Conservation (phyloP, 192 early-diverging fungal species). For the Umbelopsis vinacea region DNA sequence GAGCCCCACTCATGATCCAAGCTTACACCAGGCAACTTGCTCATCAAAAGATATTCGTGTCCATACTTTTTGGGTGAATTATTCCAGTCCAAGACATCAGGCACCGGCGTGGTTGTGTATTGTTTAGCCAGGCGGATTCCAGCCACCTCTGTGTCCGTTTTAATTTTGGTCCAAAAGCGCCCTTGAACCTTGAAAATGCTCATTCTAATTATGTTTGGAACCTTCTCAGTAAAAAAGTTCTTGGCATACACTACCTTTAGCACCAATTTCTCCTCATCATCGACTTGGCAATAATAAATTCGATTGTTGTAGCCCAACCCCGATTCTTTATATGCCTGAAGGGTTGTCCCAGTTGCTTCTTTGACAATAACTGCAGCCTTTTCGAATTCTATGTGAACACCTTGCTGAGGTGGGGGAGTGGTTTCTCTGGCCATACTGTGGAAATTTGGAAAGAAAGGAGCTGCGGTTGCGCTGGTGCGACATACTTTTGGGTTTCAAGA, state of each 20-base stretch:
- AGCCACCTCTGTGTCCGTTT: slow-evolving; percentile 17
- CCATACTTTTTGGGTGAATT: neutral
- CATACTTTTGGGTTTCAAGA: too few relatives aligned
- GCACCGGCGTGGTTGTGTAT: neutral
- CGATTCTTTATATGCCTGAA: neutral
- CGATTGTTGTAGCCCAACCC: slow-evolving; percentile 17
- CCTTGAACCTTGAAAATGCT: neutral
- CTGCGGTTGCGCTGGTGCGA: neutral
- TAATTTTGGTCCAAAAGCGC: slow-evolving; percentile 17
- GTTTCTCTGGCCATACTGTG: neutral
- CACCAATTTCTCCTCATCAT: neutral
- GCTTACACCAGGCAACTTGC: neutral
- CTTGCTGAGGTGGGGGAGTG: slow-evolving; percentile 5
- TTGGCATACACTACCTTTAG: slow-evolving; percentile 3
- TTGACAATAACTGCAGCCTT: neutral
- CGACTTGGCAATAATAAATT: slow-evolving; percentile 14
- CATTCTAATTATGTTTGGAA: neutral
- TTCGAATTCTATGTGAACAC: neutral
- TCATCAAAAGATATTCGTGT: slow-evolving; percentile 17
- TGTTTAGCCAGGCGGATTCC: slow-evolving; percentile 1
- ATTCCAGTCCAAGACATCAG: neutral
- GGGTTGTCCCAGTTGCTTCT: neutral
- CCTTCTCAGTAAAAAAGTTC: too few relatives aligned
- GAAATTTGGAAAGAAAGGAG: neutral
- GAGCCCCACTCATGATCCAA: neutral